Percentiles rank a stretch among this genome's conserved stretches.
These are phyloP conservation scores for Rhodofomes roseus DNA, from an alignment of 1,284 basidiomycete genomes.

Conservation along the genomic window DNA sequence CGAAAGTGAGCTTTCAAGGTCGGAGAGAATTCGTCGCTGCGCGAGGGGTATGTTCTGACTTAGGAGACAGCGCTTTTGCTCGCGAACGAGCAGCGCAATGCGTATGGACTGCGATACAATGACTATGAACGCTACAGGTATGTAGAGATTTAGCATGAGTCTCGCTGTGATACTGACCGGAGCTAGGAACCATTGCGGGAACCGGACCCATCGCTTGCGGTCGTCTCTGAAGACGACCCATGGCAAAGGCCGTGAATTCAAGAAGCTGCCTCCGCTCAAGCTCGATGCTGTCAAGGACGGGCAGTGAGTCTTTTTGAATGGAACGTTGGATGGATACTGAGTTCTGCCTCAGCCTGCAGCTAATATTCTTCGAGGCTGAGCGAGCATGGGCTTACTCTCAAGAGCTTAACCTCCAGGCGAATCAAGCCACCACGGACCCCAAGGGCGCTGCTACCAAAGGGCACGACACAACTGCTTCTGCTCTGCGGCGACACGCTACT, in stretches of 20 bases:
- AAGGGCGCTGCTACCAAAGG: slow-evolving; percentile 31
- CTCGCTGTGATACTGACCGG: not conserved
- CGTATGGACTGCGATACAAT: slow-evolving; percentile 88
- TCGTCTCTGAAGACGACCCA: slow-evolving; percentile 83
- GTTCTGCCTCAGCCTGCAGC: slow-evolving; percentile 59
- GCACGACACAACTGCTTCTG: slow-evolving; percentile 42
- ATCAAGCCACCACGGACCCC: slow-evolving; percentile 37
- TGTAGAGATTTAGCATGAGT: slow-evolving; percentile 7
- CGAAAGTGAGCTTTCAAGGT: slow-evolving; percentile 31
- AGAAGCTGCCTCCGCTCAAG: slow-evolving; percentile 67
- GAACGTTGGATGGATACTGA: not conserved
- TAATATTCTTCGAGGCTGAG: slow-evolving; percentile 86
- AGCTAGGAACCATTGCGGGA: slow-evolving; percentile 82
- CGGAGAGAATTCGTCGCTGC: not conserved
- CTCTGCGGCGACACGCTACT: slow-evolving; percentile 71
- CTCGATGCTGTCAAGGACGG: slow-evolving; percentile 69
- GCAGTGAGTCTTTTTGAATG: slow-evolving; percentile 54
- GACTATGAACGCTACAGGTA: slow-evolving; percentile 85
- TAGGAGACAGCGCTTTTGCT: slow-evolving; percentile 64
- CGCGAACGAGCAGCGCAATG: slow-evolving; percentile 85
- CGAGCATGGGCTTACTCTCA: slow-evolving; percentile 91
- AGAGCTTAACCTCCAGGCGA: slow-evolving; percentile 61
- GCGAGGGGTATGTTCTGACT: not conserved
- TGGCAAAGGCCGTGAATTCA: slow-evolving; percentile 88
- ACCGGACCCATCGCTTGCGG: slow-evolving; percentile 85